Percentiles rank a stretch among this genome's conserved stretches.
Evolutionary conservation across 129 eudicot species (phyloP).

Genomic region (Sambucus nigra): DNA sequence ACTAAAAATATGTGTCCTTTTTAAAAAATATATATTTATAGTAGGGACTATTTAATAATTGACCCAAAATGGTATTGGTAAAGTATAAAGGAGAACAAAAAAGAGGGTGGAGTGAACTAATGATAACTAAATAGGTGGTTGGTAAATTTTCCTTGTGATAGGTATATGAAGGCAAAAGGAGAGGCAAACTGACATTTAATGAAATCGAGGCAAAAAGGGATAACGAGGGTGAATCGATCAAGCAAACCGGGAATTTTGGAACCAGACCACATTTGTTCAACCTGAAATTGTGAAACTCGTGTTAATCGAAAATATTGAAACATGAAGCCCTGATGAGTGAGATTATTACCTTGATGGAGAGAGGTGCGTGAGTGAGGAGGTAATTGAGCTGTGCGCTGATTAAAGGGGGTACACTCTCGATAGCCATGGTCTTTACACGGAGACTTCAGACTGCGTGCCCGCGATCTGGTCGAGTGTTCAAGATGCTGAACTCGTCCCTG

Average conservation of each 20-base stretch:
- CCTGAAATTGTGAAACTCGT: conserved; percentile 28
- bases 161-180: not conserved
- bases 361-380: conserved; percentile 59
- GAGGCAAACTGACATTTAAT: conserved; percentile 45
- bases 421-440: conserved; percentile 36
- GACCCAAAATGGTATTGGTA: no score
- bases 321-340: conserved; percentile 10
- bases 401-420: conserved; percentile 63
- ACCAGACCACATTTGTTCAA: conserved; percentile 83
- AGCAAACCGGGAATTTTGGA: conserved; percentile 42
- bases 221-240: conserved; percentile 73
- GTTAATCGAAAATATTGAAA: not conserved
- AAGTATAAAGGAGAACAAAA: not conserved
- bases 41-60: no score
- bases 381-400: conserved; percentile 68
- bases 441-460: not conserved
- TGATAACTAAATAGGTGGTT: no score
- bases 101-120: not conserved
- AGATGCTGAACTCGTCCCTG: no score
- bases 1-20: no score
- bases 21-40: no score
- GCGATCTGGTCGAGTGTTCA: not conserved
- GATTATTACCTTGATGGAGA: conserved; percentile 58
- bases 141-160: no score
- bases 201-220: conserved; percentile 78